These are phyloP conservation scores for Trametes pubescens DNA, from an alignment of 1,284 basidiomycete species.

Conservation along the genomic window DNA sequence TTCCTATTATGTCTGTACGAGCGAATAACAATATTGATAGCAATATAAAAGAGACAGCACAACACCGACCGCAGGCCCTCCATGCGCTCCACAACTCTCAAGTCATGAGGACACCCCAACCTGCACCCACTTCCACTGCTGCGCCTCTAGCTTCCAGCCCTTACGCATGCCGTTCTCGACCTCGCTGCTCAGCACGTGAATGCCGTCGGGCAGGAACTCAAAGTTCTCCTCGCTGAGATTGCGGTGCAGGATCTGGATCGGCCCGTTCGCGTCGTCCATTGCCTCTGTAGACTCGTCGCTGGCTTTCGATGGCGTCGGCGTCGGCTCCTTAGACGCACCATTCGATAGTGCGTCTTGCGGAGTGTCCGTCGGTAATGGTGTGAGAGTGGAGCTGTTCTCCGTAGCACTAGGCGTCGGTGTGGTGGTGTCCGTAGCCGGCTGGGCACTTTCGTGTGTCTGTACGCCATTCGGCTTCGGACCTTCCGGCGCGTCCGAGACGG, in stretches of 20 bases:
- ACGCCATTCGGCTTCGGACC: background rate
- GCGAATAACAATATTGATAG: slow-evolving; percentile 33
- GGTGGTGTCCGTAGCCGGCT: background rate
- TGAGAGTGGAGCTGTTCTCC: background rate
- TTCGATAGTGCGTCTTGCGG: background rate
- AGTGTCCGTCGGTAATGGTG: background rate
- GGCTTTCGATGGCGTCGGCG: slow-evolving; percentile 22
- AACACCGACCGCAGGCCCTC: background rate
- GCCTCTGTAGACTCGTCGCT: slow-evolving; percentile 25
- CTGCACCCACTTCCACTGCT: slow-evolving; percentile 39
- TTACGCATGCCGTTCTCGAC: slow-evolving; percentile 35
- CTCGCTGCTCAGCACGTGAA: slow-evolving; percentile 35
- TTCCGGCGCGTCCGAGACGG: background rate
- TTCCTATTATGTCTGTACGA: background rate
- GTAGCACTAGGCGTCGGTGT: background rate
- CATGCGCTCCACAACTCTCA: background rate
- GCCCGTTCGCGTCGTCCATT: slow-evolving; percentile 24
- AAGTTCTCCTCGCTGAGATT: slow-evolving; percentile 39
- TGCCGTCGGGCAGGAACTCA: slow-evolving; percentile 40
- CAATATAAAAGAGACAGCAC: slow-evolving; percentile 22
- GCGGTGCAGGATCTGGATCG: slow-evolving; percentile 37
- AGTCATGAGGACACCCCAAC: slow-evolving; percentile 29
- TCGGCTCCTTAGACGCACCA: background rate
- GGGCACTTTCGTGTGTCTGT: background rate
- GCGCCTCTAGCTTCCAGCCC: slow-evolving; percentile 38